Conservation (phyloP, 441 rosid species). For the Rhodomyrtus psidioides region DNA sequence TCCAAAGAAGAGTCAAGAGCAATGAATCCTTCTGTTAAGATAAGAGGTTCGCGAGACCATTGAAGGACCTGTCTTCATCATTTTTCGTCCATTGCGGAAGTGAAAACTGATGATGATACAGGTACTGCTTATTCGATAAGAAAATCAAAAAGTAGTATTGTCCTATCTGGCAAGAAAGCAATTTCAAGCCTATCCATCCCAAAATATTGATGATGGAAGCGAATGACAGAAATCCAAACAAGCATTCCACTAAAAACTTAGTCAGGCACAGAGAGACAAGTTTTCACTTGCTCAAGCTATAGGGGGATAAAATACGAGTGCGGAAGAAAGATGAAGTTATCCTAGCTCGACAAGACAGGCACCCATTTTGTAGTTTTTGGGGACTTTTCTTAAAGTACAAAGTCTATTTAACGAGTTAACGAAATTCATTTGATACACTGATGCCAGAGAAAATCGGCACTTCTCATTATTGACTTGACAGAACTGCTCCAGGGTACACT, state of each 20-base stretch:
- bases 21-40: not conserved
- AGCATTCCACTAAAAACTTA: not conserved
- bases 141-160: not conserved
- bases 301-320: not conserved
- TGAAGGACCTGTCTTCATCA: not conserved
- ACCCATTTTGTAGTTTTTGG: not conserved
- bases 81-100: not conserved
- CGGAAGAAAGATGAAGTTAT: not conserved
- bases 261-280: not conserved
- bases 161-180: not conserved
- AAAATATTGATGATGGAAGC: not conserved
- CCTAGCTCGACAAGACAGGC: not conserved
- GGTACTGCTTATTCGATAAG: not conserved
- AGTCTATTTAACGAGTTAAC: not conserved
- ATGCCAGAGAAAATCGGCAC: not conserved
- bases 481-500: not conserved
- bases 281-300: not conserved
- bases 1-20: not conserved
- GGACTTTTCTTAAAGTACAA: not conserved
- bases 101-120: not conserved
- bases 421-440: not conserved
- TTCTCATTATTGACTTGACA: not conserved
- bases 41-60: not conserved
- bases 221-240: not conserved
- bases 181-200: not conserved